phyloP scores from a whole-genome alignment of 1,284 basidiomycete species.

The Moesziomyces aphidis region DNA sequence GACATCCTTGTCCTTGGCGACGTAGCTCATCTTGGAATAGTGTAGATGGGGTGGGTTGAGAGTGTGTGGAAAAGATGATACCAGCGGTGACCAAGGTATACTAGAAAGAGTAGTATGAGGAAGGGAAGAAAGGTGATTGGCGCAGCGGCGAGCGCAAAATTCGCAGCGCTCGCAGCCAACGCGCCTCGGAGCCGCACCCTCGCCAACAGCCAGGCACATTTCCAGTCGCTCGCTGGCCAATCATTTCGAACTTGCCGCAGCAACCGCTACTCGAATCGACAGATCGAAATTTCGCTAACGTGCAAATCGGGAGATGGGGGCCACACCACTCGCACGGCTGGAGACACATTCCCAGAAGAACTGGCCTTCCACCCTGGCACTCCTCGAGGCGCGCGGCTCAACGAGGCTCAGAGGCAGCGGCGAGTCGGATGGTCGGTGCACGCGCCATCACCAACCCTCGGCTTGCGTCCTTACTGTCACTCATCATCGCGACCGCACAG shows the following conservation, averaged over 20 bases:
- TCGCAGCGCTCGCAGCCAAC: slow-evolving; percentile 2
- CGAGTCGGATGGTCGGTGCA: slow-evolving; percentile 14
- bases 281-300: neutral
- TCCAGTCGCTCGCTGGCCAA: slow-evolving; percentile 3
- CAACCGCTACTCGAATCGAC: neutral
- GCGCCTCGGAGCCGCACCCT: slow-evolving; percentile 23
- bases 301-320: slow-evolving; percentile 3
- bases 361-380: slow-evolving; percentile 24
- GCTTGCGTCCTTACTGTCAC: neutral
- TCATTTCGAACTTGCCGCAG: slow-evolving; percentile 48
- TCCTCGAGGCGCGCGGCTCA: no score
- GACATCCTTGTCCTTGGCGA: slow-evolving; percentile 96
- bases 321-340: slow-evolving; percentile 8
- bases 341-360: slow-evolving; percentile 6
- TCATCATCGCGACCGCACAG: neutral
- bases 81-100: slow-evolving; percentile 70
- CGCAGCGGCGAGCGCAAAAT: slow-evolving; percentile 12
- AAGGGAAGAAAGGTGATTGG: slow-evolving; percentile 20
- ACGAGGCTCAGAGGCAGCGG: neutral
- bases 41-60: slow-evolving; percentile 1
- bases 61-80: slow-evolving; percentile 71
- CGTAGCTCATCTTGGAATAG: slow-evolving; percentile 90
- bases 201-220: neutral
- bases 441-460: slow-evolving; percentile 21
- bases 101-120: slow-evolving; percentile 46